Evolutionary conservation across 768 basidiomycete species (phyloP).

Genomic region (Boletus sp.): DNA sequence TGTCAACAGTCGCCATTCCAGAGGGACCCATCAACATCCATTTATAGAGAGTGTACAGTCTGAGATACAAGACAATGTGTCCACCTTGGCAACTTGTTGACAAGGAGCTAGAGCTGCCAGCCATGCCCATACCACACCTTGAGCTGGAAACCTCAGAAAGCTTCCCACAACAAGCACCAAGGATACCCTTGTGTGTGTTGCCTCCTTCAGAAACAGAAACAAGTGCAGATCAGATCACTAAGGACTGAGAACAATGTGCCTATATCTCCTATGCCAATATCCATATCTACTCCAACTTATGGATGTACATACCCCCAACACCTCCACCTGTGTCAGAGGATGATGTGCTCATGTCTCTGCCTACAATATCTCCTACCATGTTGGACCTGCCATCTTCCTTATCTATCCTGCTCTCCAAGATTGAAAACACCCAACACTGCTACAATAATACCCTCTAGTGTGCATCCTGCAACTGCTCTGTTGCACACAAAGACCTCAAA

Average conservation of each 20-base stretch:
- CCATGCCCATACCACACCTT: too few species aligned
- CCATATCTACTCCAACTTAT: background rate
- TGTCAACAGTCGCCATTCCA: too few species aligned
- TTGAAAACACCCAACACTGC: slow-evolving; percentile 46
- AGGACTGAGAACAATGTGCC: background rate
- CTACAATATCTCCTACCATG: background rate
- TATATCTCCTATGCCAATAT: too few species aligned
- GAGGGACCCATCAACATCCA: too few species aligned
- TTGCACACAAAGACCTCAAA: slow-evolving; percentile 60
- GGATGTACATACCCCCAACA: too few species aligned
- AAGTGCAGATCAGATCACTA: background rate
- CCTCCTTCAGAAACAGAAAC: too few species aligned
- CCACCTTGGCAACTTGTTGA: slow-evolving; percentile 6
- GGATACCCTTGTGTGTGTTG: too few species aligned
- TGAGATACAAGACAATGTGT: slow-evolving; percentile 2
- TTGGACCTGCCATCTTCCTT: background rate
- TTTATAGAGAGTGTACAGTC: too few species aligned
- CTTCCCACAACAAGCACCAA: too few species aligned
- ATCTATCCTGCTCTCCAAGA: slow-evolving; percentile 44
- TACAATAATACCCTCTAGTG: slow-evolving; percentile 63
- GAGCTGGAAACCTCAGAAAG: too few species aligned
- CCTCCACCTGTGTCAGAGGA: too few species aligned
- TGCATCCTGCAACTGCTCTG: slow-evolving; percentile 67
- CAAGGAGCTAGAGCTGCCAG: slow-evolving; percentile 11
- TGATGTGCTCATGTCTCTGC: too few species aligned